These are phyloP conservation scores for Fusarium tupiense DNA, from an alignment of 2,329 filamentous ascomycete genomes.

Conservation along the genomic window DNA sequence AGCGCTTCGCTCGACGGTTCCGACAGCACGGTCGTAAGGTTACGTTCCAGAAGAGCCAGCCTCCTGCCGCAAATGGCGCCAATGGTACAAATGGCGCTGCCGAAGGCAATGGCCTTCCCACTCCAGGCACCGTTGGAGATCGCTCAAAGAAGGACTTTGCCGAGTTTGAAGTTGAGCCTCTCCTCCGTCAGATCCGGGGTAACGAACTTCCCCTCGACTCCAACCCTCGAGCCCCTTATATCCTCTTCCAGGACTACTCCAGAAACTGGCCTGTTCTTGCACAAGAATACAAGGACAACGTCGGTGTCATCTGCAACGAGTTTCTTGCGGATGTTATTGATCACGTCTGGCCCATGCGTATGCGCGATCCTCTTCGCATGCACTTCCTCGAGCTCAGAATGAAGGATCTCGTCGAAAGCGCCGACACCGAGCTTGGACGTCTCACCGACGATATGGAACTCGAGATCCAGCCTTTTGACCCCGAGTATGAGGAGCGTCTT, in stretches of 20 bases:
- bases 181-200: conserved; percentile 61
- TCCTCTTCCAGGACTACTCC: conserved; percentile 64
- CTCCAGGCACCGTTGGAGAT: conserved; percentile 47
- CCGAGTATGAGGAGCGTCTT: conserved; percentile 62
- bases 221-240: conserved; percentile 63
- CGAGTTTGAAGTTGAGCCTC: conserved; percentile 58
- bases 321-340: conserved; percentile 62
- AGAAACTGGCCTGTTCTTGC: conserved; percentile 63
- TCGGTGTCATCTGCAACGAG: conserved; percentile 64
- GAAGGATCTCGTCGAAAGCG: conserved; percentile 57
- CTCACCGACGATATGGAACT: conserved; percentile 62
- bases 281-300: conserved; percentile 64
- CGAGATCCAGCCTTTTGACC: conserved; percentile 63
- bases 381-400: conserved; percentile 62
- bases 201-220: conserved; percentile 64
- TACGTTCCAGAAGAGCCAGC: conserved; percentile 49
- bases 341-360: conserved; percentile 60
- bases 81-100: conserved; percentile 18
- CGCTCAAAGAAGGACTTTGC: conserved; percentile 60
- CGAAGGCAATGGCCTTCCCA: conserved; percentile 40
- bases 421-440: conserved; percentile 57
- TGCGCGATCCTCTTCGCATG: conserved; percentile 60
- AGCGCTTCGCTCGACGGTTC: conserved; percentile 59
- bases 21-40: conserved; percentile 61
- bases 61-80: conserved; percentile 27